phyloP scores from a whole-genome alignment of 1,284 basidiomycete genomes.

The Amylostereum chailletii region DNA sequence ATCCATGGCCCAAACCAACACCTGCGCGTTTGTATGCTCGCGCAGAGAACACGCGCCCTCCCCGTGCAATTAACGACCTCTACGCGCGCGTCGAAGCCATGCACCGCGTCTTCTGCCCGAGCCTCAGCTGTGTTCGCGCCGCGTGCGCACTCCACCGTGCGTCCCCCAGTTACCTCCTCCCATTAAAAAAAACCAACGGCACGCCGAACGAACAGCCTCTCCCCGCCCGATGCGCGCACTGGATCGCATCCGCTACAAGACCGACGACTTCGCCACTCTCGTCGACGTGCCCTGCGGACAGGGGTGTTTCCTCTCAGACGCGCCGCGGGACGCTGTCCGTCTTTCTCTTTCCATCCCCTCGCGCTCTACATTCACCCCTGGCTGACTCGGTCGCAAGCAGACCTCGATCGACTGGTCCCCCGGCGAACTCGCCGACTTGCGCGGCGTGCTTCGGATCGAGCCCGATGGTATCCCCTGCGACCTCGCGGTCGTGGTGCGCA shows the following conservation, averaged over 20 bases:
- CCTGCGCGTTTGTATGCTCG: not conserved
- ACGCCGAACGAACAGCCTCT: too few relatives aligned
- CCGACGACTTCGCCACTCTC: too few relatives aligned
- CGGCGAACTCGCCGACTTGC: constrained; percentile 12
- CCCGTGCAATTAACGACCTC: not conserved
- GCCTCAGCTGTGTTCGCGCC: constrained; percentile 4
- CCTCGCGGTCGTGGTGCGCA: constrained; percentile 31
- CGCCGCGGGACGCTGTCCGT: too few relatives aligned
- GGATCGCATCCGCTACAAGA: too few relatives aligned
- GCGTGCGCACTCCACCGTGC: constrained; percentile 4
- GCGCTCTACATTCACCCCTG: too few relatives aligned
- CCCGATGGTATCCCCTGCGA: constrained; percentile 34
- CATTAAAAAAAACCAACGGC: too few relatives aligned
- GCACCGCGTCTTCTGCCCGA: constrained; percentile 5
- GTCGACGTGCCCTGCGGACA: not conserved
- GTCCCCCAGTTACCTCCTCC: not conserved
- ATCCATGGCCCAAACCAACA: not conserved
- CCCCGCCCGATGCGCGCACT: too few relatives aligned
- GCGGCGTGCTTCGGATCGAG: constrained; percentile 22
- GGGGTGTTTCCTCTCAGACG: too few relatives aligned
- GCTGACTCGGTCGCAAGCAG: too few relatives aligned
- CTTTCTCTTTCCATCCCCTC: too few relatives aligned
- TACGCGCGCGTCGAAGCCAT: not conserved
- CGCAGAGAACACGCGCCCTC: not conserved
- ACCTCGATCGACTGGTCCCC: not conserved